phyloP scores from a whole-genome alignment of 1,284 basidiomycete species.

The Fomes fomentarius region DNA sequence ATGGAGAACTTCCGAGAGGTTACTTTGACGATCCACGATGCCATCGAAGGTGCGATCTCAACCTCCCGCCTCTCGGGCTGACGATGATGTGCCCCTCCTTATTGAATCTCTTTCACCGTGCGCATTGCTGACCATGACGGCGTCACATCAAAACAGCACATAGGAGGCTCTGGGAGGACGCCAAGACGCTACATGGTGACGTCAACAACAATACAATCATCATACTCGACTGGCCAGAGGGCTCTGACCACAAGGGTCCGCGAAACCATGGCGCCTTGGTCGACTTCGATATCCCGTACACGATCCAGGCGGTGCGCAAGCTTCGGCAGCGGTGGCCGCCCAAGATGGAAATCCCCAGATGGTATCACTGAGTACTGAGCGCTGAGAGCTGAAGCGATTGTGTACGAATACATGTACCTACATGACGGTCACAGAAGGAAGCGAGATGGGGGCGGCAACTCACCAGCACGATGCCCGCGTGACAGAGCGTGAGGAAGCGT shows the following conservation, averaged over 20 bases:
- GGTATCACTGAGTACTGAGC: neutral
- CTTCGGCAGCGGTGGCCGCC: neutral
- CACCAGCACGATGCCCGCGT: too few relatives aligned
- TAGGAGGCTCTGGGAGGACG: neutral
- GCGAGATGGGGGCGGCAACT: too few relatives aligned
- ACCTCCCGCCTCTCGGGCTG: neutral
- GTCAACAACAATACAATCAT: conserved; percentile 13
- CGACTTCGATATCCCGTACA: conserved; percentile 9
- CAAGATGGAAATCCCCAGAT: neutral
- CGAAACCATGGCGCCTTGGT: conserved; percentile 1
- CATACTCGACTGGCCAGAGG: conserved; percentile 5
- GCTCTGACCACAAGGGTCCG: neutral
- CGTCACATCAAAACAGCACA: neutral
- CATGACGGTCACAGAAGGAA: too few relatives aligned
- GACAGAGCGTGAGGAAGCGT: too few relatives aligned
- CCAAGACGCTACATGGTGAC: conserved; percentile 5
- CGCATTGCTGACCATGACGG: neutral
- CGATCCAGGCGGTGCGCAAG: neutral
- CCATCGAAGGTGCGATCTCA: neutral
- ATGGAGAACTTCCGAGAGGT: neutral
- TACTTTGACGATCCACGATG: neutral
- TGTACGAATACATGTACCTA: too few relatives aligned
- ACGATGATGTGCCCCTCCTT: neutral
- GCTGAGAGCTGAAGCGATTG: too few relatives aligned
- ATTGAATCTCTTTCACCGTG: neutral